Conservation (phyloP, 371 early-diverging fungal genomes). For the Parasitella parasitica region DNA sequence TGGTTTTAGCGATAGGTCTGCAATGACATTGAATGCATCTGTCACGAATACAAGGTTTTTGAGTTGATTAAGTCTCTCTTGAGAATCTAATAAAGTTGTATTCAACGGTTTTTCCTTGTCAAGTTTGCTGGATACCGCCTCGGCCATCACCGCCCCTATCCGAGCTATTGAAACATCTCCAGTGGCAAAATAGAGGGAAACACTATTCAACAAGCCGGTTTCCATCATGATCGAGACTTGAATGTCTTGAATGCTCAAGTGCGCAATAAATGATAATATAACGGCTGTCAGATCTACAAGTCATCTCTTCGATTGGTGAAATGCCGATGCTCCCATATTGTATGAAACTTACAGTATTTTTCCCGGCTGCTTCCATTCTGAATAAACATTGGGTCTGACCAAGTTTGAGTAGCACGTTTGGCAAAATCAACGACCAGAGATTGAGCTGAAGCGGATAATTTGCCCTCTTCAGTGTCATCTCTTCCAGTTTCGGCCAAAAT, state of each 20-base stretch:
- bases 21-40: constrained; percentile 10
- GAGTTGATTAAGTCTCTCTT: constrained; percentile 12
- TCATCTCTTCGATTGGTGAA: neutral
- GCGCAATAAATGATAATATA: constrained; percentile 25
- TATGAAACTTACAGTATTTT: constrained; percentile 25
- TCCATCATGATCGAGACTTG: constrained; percentile 6
- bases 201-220: constrained; percentile 13
- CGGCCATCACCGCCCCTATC: constrained; percentile 41
- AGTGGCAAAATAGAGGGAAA: constrained; percentile 28
- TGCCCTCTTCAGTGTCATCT: neutral
- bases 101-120: constrained; percentile 28
- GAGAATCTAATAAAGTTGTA: constrained; percentile 29
- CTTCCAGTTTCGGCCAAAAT: neutral
- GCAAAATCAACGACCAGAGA: neutral
- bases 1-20: neutral
- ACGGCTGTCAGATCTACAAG: constrained; percentile 29
- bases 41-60: constrained; percentile 16
- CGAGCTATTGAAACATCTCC: constrained; percentile 29
- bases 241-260: constrained; percentile 12
- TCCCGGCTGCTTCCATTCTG: constrained; percentile 26
- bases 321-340: no score
- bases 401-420: constrained; percentile 21
- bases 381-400: constrained; percentile 44
- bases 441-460: neutral
- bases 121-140: constrained; percentile 25